Percentiles rank a stretch among this genome's conserved stretches.
These are phyloP conservation scores for Polysphondylium violaceum DNA, from an alignment of 78 protist species.

Conservation along the genomic window DNA sequence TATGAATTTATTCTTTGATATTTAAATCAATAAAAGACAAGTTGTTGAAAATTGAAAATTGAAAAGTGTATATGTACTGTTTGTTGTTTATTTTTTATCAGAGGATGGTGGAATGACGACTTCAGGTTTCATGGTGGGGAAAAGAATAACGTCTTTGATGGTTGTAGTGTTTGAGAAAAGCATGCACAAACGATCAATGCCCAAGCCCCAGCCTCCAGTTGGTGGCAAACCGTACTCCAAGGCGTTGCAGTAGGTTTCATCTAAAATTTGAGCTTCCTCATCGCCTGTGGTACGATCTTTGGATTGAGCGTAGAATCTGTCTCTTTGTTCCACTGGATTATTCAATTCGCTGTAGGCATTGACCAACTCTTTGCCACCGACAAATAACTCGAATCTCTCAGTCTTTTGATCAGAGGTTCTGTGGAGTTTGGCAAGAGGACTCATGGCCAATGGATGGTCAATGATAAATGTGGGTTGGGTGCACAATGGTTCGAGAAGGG, in stretches of 20 bases:
- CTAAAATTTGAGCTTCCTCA: slow-evolving; percentile 96
- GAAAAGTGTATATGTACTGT: not conserved
- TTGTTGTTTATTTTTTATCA: not conserved
- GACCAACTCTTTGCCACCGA: slow-evolving; percentile 94
- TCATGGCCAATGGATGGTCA: slow-evolving; percentile 98
- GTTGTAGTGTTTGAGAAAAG: slow-evolving; percentile 93
- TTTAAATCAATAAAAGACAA: slow-evolving; percentile 22
- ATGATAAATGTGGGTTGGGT: slow-evolving; percentile 98
- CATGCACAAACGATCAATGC: slow-evolving; percentile 99
- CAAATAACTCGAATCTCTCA: slow-evolving; percentile 99
- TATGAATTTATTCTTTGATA: slow-evolving; percentile 50
- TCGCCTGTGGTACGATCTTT: slow-evolving; percentile 89
- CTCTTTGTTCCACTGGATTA: slow-evolving; percentile 99
- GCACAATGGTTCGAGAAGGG: slow-evolving; percentile 95
- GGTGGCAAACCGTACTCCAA: slow-evolving; percentile 99
- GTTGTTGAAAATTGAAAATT: not conserved
- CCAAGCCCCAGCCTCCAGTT: slow-evolving; percentile 99
- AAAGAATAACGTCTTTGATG: slow-evolving; percentile 99
- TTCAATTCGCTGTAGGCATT: slow-evolving; percentile 99
- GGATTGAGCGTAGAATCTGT: slow-evolving; percentile 95
- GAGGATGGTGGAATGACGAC: not conserved
- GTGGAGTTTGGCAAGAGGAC: slow-evolving; percentile 99
- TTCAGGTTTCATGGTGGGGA: slow-evolving; percentile 99
- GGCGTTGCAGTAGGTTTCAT: slow-evolving; percentile 96
- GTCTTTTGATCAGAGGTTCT: slow-evolving; percentile 86